These are phyloP conservation scores for Lactarius sanguifluus DNA, from an alignment of 768 basidiomycete genomes.

Conservation along the genomic window DNA sequence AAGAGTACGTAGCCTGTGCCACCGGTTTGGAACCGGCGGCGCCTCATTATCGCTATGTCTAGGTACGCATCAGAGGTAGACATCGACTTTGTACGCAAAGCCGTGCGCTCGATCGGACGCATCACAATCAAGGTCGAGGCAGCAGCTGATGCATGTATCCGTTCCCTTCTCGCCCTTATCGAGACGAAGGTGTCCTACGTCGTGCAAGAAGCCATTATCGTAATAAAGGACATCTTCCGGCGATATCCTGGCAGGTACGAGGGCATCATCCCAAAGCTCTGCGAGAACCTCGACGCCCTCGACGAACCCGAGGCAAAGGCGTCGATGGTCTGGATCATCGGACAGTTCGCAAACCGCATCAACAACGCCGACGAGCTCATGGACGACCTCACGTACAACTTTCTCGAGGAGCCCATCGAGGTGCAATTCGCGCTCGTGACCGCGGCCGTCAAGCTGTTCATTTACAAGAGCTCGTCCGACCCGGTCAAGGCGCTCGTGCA, in stretches of 20 bases:
- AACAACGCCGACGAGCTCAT: conserved; percentile 94
- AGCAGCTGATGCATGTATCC: conserved; percentile 88
- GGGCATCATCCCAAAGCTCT: conserved; percentile 90
- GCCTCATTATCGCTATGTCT: conserved; percentile 7
- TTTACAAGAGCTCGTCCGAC: conserved; percentile 82
- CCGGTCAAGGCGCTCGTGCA: conserved; percentile 87
- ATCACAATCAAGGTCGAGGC: conserved; percentile 95
- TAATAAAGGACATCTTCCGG: conserved; percentile 97
- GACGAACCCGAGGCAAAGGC: conserved; percentile 98
- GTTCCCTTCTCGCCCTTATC: conserved; percentile 80
- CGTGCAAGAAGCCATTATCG: conserved; percentile 89
- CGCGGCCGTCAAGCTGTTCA: conserved; percentile 93
- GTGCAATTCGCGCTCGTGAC: conserved; percentile 95
- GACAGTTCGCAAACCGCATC: conserved; percentile 93
- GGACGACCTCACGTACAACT: conserved; percentile 54
- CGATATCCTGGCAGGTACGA: conserved; percentile 97
- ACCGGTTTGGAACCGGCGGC: background rate
- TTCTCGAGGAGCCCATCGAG: conserved; percentile 41
- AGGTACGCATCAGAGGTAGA: conserved; percentile 99
- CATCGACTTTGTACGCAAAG: conserved; percentile 96
- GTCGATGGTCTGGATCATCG: conserved; percentile 97
- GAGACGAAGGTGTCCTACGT: conserved; percentile 92
- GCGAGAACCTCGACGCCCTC: conserved; percentile 85
- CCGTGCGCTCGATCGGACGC: conserved; percentile 95
- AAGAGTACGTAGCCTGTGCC: conserved; percentile 63